These are phyloP conservation scores for Pezicula neosporulosa DNA, from an alignment of 2,329 filamentous ascomycete genomes.

Conservation along the genomic window DNA sequence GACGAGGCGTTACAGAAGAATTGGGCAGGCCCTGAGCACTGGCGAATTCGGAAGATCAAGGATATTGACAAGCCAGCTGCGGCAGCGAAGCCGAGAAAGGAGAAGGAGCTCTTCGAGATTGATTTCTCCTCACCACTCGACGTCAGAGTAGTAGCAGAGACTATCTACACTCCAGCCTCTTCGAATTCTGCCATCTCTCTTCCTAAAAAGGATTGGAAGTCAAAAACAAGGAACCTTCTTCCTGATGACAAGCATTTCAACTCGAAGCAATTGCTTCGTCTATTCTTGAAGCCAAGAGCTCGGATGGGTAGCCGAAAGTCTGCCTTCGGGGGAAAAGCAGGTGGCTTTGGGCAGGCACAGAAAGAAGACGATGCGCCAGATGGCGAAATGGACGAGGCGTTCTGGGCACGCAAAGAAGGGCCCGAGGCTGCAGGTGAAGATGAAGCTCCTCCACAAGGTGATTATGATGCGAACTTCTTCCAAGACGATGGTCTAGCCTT, in stretches of 20 bases:
- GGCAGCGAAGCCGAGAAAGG: conserved; percentile 69
- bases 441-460: conserved; percentile 59
- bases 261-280: conserved; percentile 79
- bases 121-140: conserved; percentile 80
- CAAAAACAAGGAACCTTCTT: conserved; percentile 86
- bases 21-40: conserved; percentile 97
- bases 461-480: conserved; percentile 98
- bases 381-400: conserved; percentile 89
- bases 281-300: conserved; percentile 94
- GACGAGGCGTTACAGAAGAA: conserved; percentile 96
- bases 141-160: conserved; percentile 64
- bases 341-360: conserved; percentile 36
- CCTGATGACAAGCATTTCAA: conserved; percentile 99
- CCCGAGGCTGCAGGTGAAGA: conserved; percentile 46
- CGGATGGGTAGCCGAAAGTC: conserved; percentile 67
- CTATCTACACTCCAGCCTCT: conserved; percentile 76
- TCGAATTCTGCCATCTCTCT: conserved; percentile 80
- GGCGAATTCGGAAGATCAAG: conserved; percentile 94
- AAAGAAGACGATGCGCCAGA: conserved; percentile 57
- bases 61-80: conserved; percentile 63
- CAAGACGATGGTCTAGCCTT: conserved; percentile 78
- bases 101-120: conserved; percentile 95
- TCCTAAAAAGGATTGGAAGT: conserved; percentile 93
- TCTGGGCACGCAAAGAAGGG: conserved; percentile 77
- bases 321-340: conserved; percentile 41